These are phyloP conservation scores for Exophiala oligosperma DNA, from an alignment of 2,329 filamentous ascomycete genomes.

Conservation along the genomic window DNA sequence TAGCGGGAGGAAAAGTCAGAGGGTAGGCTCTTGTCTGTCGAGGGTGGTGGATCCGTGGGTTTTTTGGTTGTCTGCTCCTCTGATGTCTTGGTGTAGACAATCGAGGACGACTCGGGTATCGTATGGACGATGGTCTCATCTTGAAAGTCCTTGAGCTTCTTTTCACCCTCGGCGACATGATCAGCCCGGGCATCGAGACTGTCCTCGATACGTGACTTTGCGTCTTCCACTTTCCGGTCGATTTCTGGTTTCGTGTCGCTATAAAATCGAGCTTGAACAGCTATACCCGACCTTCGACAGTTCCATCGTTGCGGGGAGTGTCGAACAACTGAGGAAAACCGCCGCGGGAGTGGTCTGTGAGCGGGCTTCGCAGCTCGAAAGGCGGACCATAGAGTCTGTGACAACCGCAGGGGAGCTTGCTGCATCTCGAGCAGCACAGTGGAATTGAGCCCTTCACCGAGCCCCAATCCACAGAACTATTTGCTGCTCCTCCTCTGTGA, in stretches of 20 bases:
- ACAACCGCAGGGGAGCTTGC: constrained; percentile 29
- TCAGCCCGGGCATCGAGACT: constrained; percentile 26
- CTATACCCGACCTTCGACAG: constrained; percentile 10
- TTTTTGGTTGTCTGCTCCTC: constrained; percentile 1
- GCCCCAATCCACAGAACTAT: not conserved
- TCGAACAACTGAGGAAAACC: constrained; percentile 10
- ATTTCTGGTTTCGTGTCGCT: constrained; percentile 25
- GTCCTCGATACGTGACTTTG: constrained; percentile 25
- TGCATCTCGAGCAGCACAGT: constrained; percentile 26
- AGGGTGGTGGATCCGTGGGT: not conserved
- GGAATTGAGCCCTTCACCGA: not conserved
- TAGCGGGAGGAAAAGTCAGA: constrained; percentile 55
- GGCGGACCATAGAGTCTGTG: constrained; percentile 30
- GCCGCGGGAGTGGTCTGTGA: constrained; percentile 9
- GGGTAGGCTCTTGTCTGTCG: constrained; percentile 46
- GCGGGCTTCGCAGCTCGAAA: constrained; percentile 30
- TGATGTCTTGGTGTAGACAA: constrained; percentile 18
- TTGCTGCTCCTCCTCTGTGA: not conserved
- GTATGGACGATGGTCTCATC: constrained; percentile 30
- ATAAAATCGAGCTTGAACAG: constrained; percentile 27
- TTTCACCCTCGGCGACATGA: constrained; percentile 8
- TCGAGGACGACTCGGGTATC: constrained; percentile 27
- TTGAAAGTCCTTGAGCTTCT: constrained; percentile 19
- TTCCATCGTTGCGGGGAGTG: constrained; percentile 13
- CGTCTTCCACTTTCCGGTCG: constrained; percentile 24